Evolutionary conservation across 2,329 filamentous ascomycete species (phyloP).

Genomic region (Botryotinia narcissicola): DNA sequence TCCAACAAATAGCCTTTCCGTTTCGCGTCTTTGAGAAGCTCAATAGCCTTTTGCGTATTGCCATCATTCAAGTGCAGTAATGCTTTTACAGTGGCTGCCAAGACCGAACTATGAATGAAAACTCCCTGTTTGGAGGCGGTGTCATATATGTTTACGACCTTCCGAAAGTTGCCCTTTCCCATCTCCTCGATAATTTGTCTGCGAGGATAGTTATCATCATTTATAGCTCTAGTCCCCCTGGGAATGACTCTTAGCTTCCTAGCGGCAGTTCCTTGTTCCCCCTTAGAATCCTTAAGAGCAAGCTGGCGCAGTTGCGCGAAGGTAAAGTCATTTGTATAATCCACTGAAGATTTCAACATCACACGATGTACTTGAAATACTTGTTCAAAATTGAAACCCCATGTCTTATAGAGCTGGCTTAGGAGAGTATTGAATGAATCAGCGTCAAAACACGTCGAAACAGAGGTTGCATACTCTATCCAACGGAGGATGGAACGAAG

Average conservation of each 20-base stretch:
- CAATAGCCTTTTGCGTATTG: slow-evolving; percentile 22
- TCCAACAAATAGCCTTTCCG: slow-evolving; percentile 26
- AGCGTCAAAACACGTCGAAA: slow-evolving; percentile 26
- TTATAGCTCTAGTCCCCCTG: neutral
- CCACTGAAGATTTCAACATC: slow-evolving; percentile 16
- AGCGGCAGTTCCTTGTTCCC: neutral
- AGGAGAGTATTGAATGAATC: slow-evolving; percentile 36
- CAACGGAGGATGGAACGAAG: slow-evolving; percentile 34
- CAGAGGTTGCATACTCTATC: slow-evolving; percentile 31
- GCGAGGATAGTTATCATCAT: slow-evolving; percentile 22
- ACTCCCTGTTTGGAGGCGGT: slow-evolving; percentile 23
- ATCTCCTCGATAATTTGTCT: slow-evolving; percentile 29
- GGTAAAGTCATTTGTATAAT: slow-evolving; percentile 25
- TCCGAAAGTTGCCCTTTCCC: slow-evolving; percentile 22
- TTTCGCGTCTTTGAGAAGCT: slow-evolving; percentile 31
- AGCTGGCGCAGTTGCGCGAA: slow-evolving; percentile 28
- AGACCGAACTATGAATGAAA: slow-evolving; percentile 22
- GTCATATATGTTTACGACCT: slow-evolving; percentile 33
- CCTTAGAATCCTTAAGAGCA: slow-evolving; percentile 21
- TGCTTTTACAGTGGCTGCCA: slow-evolving; percentile 32
- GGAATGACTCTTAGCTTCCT: slow-evolving; percentile 13
- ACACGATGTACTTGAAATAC: slow-evolving; percentile 27
- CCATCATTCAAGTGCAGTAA: slow-evolving; percentile 25
- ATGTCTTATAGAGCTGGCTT: slow-evolving; percentile 29
- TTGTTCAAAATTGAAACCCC: slow-evolving; percentile 32